Conservation (phyloP, 129 eudicot genomes). For the Saussurea involucrata region DNA sequence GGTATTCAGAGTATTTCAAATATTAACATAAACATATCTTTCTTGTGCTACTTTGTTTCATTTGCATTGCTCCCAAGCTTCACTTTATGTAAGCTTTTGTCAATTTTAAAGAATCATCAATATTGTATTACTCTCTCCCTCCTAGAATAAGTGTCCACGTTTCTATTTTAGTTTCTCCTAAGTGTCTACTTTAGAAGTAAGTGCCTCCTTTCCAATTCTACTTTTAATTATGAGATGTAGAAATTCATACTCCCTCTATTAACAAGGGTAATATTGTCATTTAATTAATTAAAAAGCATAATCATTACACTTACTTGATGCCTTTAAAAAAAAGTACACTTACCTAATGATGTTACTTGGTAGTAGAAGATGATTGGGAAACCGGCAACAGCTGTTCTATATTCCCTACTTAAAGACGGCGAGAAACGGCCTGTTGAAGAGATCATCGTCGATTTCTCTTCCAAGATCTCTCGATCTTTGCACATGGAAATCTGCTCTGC, state of each 20-base stretch:
- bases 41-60: neutral
- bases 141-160: neutral
- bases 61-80: neutral
- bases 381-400: conserved; percentile 30
- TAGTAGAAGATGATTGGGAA: conserved; percentile 31
- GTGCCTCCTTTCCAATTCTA: neutral
- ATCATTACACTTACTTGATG: neutral
- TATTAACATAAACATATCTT: neutral
- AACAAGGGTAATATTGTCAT: neutral
- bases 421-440: conserved; percentile 66
- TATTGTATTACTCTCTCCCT: neutral
- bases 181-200: no score
- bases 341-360: no score
- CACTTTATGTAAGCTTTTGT: neutral
- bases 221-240: neutral
- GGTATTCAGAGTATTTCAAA: neutral
- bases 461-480: conserved; percentile 44
- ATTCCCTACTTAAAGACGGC: conserved; percentile 56
- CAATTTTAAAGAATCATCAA: neutral
- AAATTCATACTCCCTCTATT: neutral
- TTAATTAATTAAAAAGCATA: neutral
- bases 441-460: conserved; percentile 48
- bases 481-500: conserved; percentile 56
- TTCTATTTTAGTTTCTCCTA: neutral
- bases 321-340: no score